Percentiles rank a stretch among this genome's conserved stretches.
These are phyloP conservation scores for Neonectria punicea DNA, from an alignment of 2,329 filamentous ascomycete species.

Conservation along the genomic window DNA sequence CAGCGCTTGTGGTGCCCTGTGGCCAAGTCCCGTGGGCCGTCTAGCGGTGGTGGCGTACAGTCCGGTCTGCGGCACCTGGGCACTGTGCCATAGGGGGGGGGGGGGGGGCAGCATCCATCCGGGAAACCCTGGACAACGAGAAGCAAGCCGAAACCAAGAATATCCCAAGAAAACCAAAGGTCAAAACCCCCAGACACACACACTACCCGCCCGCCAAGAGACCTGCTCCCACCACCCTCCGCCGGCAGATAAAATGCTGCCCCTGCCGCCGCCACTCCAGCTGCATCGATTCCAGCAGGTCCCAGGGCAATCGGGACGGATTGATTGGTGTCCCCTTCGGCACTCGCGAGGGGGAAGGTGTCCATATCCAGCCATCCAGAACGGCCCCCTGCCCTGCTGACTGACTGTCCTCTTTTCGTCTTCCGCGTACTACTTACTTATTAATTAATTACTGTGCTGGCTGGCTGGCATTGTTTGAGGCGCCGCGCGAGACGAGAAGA, in stretches of 20 bases:
- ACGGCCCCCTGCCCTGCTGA: not conserved
- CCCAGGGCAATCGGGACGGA: not conserved
- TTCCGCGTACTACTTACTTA: not conserved
- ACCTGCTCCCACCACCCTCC: not conserved
- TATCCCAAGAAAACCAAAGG: not conserved
- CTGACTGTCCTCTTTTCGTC: not conserved
- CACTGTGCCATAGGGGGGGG: not conserved
- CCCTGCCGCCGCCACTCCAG: not conserved
- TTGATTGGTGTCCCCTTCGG: too few species aligned
- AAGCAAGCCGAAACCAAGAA: not conserved
- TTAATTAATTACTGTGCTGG: too few species aligned
- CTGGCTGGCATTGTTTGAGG: not conserved
- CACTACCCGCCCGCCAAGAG: not conserved
- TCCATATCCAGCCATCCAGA: too few species aligned
- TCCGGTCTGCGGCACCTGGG: not conserved
- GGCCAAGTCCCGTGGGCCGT: not conserved
- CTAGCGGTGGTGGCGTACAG: not conserved
- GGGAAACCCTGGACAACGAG: not conserved
- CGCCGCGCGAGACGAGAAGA: conserved; percentile 5
- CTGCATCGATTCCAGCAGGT: not conserved
- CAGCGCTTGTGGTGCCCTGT: not conserved
- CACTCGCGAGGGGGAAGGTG: too few species aligned
- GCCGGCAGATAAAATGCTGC: not conserved
- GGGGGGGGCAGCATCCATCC: too few species aligned
- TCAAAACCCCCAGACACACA: not conserved